A percentile compares a stretch with the other conserved stretches of the same genome.
These are phyloP conservation scores for Candida takata DNA, from an alignment of 805 yeast genomes.

Conservation along the genomic window DNA sequence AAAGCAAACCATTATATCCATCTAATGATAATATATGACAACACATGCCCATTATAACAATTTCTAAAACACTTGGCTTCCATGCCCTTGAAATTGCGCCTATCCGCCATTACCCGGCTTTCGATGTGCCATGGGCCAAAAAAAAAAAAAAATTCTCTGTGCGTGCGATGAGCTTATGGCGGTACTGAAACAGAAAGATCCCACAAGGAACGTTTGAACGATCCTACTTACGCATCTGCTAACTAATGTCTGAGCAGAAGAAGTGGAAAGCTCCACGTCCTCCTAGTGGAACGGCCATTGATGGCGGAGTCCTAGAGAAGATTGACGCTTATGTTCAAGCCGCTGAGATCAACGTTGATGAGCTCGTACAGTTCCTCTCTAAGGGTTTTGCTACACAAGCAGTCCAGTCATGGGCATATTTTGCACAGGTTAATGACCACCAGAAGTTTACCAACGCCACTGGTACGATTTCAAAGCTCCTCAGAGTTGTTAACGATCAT, in stretches of 20 bases:
- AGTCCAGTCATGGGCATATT: conserved; percentile 42
- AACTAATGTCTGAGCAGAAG: background rate
- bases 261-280: conserved; percentile 12
- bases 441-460: conserved; percentile 40
- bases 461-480: conserved; percentile 31
- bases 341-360: background rate
- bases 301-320: conserved; percentile 16
- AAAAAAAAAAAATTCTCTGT: background rate
- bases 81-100: too few species aligned
- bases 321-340: conserved; percentile 11
- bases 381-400: conserved; percentile 31
- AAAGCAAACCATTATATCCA: too few species aligned
- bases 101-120: conserved; percentile 1
- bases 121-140: background rate
- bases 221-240: too few species aligned
- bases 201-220: too few species aligned
- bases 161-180: background rate
- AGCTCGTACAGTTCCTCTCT: conserved; percentile 24
- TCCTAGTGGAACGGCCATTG: conserved; percentile 6
- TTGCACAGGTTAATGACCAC: conserved; percentile 44
- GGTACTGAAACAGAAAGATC: too few species aligned
- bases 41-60: too few species aligned
- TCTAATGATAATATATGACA: too few species aligned
- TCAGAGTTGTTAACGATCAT: conserved; percentile 17
- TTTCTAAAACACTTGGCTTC: too few species aligned